These are phyloP conservation scores for Colletotrichum truncatum DNA, from an alignment of 2,329 filamentous ascomycete species.

Conservation along the genomic window DNA sequence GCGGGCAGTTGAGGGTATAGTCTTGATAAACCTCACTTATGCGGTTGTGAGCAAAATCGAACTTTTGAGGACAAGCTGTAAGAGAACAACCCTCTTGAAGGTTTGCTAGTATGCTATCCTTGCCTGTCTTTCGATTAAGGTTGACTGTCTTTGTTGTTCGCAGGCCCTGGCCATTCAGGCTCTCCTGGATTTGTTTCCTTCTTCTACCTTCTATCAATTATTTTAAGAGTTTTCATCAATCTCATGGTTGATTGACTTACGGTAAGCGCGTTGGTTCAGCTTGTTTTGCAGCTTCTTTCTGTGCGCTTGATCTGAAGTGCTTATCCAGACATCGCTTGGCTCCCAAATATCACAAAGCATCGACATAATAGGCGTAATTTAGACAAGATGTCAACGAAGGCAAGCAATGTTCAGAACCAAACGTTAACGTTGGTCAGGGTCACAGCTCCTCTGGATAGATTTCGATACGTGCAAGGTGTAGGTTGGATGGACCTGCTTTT, in stretches of 20 bases:
- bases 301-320: neutral
- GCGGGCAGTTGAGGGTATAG: constrained; percentile 10
- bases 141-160: neutral
- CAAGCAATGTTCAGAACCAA: no score
- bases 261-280: constrained; percentile 14
- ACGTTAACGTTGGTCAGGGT: no score
- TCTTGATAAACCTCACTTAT: neutral
- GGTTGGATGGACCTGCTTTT: no score
- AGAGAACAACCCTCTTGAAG: neutral
- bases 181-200: neutral
- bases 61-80: neutral
- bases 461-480: no score
- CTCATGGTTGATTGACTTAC: neutral
- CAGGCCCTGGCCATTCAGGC: neutral
- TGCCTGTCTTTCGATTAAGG: neutral
- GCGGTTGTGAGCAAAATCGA: neutral
- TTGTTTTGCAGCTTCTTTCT: constrained; percentile 16
- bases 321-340: neutral
- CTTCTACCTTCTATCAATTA: neutral
- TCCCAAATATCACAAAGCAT: constrained; percentile 5
- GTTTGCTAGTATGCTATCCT: neutral
- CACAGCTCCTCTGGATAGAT: no score
- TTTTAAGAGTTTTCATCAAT: rapidly evolving
- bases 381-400: no score
- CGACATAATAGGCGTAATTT: no score